Evolutionary conservation across 2,329 filamentous ascomycete species (phyloP), one percentile per base, ranked within the genome.

Genomic region (Colletotrichum horii): DNA sequence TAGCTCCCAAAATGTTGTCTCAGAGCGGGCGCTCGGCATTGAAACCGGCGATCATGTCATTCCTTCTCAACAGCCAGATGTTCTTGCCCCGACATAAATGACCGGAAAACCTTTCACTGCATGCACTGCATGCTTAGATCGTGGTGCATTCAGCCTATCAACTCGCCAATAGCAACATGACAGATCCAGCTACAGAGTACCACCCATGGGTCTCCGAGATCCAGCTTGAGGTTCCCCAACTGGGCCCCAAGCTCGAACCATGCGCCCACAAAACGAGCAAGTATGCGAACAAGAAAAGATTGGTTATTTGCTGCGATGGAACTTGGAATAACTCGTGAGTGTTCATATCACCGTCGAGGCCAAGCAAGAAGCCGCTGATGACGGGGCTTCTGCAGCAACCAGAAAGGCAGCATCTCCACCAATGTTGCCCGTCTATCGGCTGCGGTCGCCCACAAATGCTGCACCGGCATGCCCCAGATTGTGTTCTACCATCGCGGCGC

Each of bases 401-500:
- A 73, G 14, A 68, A 24, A n/a, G 74, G 74, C 4, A 38, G 6
- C 11, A 43, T 73, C 1, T 26, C 78, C 19, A 82, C 82, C 15
- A 85, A 85, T 32, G 83, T 85, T 12, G 81, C 81, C 32, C 82
- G 83, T 19, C 78, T 85, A 8, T 80, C 81, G 16, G 80, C 83
- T 34, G 81, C 80, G 3, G 75, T 85, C 9, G 78, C 79, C 11
- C 79, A 80, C 16, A 81, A 79, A 7, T 78, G 80, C 26, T 79
- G 78, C 52, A 80, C 80, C 19, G 78, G 80, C 64, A 80, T 81
- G 79, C 80, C 82, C n/a, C 83, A 85, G 76, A 74, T 85, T 38
- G 80, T 85, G 8, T 83, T 82, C 76, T 85, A 85, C 70, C 82
- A 85, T 26, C 80, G 83, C 9, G 84, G 84, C 9, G 82, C 83